Evolutionary conservation across 805 yeast species (phyloP), one percentile per base, ranked within the genome.

Genomic region (Teunomyces kruisii): DNA sequence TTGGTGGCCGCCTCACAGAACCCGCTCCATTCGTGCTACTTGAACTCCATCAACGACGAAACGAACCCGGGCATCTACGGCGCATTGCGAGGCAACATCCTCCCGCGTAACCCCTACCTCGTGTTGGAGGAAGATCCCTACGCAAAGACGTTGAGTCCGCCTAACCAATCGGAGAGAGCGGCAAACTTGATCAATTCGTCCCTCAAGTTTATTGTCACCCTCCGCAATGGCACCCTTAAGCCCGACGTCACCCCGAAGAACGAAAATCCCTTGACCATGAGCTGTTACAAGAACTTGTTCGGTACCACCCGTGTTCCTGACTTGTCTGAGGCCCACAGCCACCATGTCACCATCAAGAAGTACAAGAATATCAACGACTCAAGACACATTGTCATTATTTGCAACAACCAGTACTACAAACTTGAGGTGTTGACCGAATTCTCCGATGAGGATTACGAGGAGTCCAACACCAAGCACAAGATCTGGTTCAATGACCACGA

Each of bases 81-180:
- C 13, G 85, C 80, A 44, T 66, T 81, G 24, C 70, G 82, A 40
- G 86, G 86, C 15, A 85, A 82, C 50, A 78, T 83, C 1, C 66
- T 86, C 35, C 95, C 95, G 4, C 70, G 92, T 49, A 86, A 86
- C 58, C 95, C 95, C 1, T 86, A 84, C 55, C 72, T 86, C 51
- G 78, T 86, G 9, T 62, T 86, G 13, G 89, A 85, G 51, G 85
- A 85, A 57, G 95, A 86, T 51, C 91, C 92, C 1, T 72, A 80
- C 49, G 73, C 80, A 13, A 65, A 65, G 55, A 70, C 76, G 13
- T 59, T 72, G 45, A 77, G 76, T 47, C 83, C 83, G 4, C 86
- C 88, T 12, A 70, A 78, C 42, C 95, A 86, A 64, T 69, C 80
- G 9, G 84, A 81, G 49, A 62, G 92, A 30, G 83, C 91, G 7